phyloP scores from a whole-genome alignment of 441 rosid genomes.

The Erysimum cheiri region DNA sequence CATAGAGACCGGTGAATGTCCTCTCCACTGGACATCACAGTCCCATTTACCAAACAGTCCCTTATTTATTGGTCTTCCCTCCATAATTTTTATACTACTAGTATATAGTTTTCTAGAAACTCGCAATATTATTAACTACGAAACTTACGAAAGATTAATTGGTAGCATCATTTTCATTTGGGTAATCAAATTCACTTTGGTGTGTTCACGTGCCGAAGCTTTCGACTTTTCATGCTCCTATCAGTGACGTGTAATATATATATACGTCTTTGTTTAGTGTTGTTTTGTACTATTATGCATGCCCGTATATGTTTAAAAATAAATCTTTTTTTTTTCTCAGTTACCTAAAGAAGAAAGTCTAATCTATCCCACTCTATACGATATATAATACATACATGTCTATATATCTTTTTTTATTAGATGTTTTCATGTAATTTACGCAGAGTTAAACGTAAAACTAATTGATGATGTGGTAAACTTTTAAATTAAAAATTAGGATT shows the following conservation, averaged over 20 bases:
- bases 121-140: conserved; percentile 3
- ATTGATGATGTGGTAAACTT: not conserved
- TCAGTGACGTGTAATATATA: conserved; percentile 16
- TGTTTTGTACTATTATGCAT: no score
- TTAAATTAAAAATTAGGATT: not conserved
- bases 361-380: not conserved
- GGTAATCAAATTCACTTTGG: conserved; percentile 9
- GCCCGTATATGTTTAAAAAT: no score
- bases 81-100: not conserved
- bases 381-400: not conserved
- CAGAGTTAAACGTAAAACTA: not conserved
- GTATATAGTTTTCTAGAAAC: conserved; percentile 21
- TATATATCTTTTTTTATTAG: no score
- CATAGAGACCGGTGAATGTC: conserved; percentile 35
- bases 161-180: conserved; percentile 1
- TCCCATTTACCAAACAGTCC: conserved; percentile 13
- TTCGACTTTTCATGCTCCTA: conserved; percentile 24
- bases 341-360: conserved; percentile 16
- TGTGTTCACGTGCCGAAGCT: conserved; percentile 36
- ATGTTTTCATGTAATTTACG: no score
- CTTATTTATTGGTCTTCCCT: conserved; percentile 26
- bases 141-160: not conserved
- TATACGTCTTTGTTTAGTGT: not conserved
- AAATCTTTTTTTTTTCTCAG: not conserved
- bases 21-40: conserved; percentile 33